Evolutionary conservation across 208 protist genomes (phyloP).

Genomic region (Trypanosomatidae sp.): DNA sequence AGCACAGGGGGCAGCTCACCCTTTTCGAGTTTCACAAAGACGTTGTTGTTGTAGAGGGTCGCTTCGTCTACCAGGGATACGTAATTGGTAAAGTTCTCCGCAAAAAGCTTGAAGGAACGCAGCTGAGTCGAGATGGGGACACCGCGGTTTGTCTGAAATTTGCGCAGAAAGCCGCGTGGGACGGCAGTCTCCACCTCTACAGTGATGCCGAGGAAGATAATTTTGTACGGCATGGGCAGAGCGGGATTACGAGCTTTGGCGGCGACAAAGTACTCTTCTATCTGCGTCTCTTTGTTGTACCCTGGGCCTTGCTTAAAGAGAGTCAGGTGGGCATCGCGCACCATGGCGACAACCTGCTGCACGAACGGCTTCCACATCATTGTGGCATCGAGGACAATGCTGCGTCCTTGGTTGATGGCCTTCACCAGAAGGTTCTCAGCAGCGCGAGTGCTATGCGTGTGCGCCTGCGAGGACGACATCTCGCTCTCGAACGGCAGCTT

Average conservation of each 20-base stretch:
- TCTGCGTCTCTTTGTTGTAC: conserved; percentile 38
- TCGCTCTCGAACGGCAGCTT: conserved; percentile 51
- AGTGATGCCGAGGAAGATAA: conserved; percentile 80
- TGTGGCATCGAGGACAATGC: conserved; percentile 85
- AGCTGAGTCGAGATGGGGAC: conserved; percentile 82
- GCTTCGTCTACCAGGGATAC: conserved; percentile 54
- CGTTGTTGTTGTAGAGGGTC: conserved; percentile 88
- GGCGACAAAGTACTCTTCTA: conserved; percentile 74
- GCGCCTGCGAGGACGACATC: conserved; percentile 26
- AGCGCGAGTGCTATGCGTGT: conserved; percentile 65
- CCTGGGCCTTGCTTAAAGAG: conserved; percentile 71
- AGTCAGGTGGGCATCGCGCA: conserved; percentile 70
- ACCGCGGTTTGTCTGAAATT: conserved; percentile 75
- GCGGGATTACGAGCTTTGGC: conserved; percentile 32
- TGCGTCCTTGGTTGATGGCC: conserved; percentile 80
- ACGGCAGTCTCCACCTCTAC: conserved; percentile 87
- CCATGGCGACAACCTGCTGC: conserved; percentile 75
- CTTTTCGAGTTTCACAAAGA: conserved; percentile 78
- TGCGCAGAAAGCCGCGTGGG: conserved; percentile 81
- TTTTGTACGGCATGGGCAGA: conserved; percentile 63
- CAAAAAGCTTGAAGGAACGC: conserved; percentile 86
- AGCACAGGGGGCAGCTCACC: conserved; percentile 79
- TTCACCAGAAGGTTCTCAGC: conserved; percentile 81
- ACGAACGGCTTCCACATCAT: conserved; percentile 93
- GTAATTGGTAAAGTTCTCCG: conserved; percentile 80